Evolutionary conservation across 345 rosid genomes (phyloP).

Genomic region (Brassica incana): DNA sequence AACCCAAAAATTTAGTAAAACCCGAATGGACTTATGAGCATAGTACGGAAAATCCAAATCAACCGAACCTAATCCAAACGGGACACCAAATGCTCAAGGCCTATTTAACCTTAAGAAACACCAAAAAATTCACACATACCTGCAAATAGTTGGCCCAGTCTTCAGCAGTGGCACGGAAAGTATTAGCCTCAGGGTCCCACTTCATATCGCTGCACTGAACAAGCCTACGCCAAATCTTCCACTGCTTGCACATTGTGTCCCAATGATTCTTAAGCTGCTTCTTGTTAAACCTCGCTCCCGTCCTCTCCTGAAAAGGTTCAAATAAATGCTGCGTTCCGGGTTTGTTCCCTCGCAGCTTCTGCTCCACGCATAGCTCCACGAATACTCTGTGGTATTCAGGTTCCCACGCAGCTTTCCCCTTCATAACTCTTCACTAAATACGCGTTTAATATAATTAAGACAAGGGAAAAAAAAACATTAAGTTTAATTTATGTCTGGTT

Average conservation of each 20-base stretch:
- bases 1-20: too few species aligned
- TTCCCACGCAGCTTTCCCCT: slow-evolving; percentile 45
- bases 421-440: slow-evolving; percentile 20
- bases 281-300: slow-evolving; percentile 37
- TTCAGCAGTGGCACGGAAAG: slow-evolving; percentile 48
- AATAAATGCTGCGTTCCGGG: slow-evolving; percentile 45
- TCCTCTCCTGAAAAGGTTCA: slow-evolving; percentile 38
- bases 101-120: too few species aligned
- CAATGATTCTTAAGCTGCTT: slow-evolving; percentile 53
- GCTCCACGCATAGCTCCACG: slow-evolving; percentile 43
- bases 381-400: slow-evolving; percentile 43
- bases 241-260: slow-evolving; percentile 51
- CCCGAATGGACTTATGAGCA: too few species aligned
- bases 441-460: not conserved
- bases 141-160: slow-evolving; percentile 45
- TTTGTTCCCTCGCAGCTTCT: slow-evolving; percentile 36
- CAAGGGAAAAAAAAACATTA: not conserved
- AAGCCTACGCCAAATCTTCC: slow-evolving; percentile 55
- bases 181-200: slow-evolving; percentile 46
- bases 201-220: slow-evolving; percentile 41
- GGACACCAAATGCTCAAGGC: too few species aligned
- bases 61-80: too few species aligned
- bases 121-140: slow-evolving; percentile 21
- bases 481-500: slow-evolving; percentile 12
- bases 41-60: too few species aligned